These are phyloP conservation scores for Penicillium nucicola DNA, from an alignment of 495 filamentous ascomycete species.

Conservation along the genomic window DNA sequence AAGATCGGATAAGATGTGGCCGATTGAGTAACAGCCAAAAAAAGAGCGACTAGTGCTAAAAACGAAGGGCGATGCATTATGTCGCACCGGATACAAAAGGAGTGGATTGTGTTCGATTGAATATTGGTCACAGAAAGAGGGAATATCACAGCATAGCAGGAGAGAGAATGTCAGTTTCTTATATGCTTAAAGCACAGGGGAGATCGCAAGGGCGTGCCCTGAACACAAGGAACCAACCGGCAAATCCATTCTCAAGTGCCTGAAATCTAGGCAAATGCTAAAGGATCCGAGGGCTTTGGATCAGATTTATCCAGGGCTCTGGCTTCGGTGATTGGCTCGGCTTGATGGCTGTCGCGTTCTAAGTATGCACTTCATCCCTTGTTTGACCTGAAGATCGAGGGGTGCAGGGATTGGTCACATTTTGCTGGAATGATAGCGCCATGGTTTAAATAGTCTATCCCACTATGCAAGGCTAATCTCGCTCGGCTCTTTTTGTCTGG, in stretches of 20 bases:
- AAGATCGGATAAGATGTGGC: conserved; percentile 14
- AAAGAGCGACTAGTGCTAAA: conserved; percentile 6
- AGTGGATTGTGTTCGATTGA: background rate
- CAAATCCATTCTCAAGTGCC: background rate
- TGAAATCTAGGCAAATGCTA: background rate
- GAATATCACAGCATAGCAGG: background rate
- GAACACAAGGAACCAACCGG: background rate
- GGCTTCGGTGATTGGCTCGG: conserved; percentile 8
- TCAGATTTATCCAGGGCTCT: background rate
- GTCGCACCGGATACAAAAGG: background rate
- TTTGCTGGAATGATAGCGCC: conserved; percentile 14
- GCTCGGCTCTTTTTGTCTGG: background rate
- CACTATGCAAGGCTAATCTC: conserved; percentile 23
- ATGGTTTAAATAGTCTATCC: conserved; percentile 16
- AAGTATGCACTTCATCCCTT: conserved; percentile 23
- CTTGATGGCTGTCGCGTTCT: background rate
- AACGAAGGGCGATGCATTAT: conserved; percentile 1
- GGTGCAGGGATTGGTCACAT: conserved; percentile 16
- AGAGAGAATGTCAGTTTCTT: background rate
- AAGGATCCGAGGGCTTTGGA: background rate
- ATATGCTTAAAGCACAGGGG: background rate
- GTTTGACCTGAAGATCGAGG: conserved; percentile 8
- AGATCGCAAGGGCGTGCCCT: conserved; percentile 3
- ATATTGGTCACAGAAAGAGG: background rate
- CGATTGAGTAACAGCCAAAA: conserved; percentile 9